Base-by-base conservation (phyloP, 2,329 filamentous ascomycete species). In the Raffaelea arxii region DNA sequence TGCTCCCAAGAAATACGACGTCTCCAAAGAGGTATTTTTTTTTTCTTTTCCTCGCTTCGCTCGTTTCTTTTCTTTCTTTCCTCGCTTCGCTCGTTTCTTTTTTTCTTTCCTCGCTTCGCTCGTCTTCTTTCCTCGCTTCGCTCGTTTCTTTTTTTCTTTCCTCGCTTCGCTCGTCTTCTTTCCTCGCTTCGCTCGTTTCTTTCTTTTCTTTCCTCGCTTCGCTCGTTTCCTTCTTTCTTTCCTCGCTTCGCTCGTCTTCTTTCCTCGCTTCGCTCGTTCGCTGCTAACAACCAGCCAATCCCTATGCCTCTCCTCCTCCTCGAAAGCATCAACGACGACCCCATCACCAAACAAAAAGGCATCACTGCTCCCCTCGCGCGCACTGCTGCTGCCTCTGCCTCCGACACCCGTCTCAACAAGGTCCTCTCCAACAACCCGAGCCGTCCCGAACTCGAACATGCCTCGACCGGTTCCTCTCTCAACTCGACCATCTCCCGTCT, bases 231-330 rank as follows among this genome's bases (percentile, higher is more conserved):
- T n/a, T n/a, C n/a, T n/a, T n/a, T n/a, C n/a, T n/a, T n/a, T n/a
- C n/a, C n/a, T n/a, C n/a, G n/a, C n/a, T n/a, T n/a, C n/a, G n/a
- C n/a, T n/a, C n/a, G n/a, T n/a, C n/a, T n/a, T n/a, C n/a, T n/a
- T n/a, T n/a, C n/a, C n/a, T 12, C 21, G 25, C 18, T 50, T 40
- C 30, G 16, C 14, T 10, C 10, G 23, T 18, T 25, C 18, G 9
- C 24, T 12, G 11, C 36, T 50, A 25, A 44, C 37, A 19, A 46
- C 46, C 19, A 84, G 70, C 88, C 86, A 6, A 96, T 98, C 52
- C 92, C 92, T 0, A 98, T 98, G 91, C 90, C 94, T 56, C 72
- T 98, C 3, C 72, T 98, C 23, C 86, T 94, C 43, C 72, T 98
- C 1, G 94, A 98, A 64, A 95, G 86, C 61, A 83, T 86, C 55